A percentile compares a stretch with the other conserved stretches of the same genome.
Evolutionary conservation across 139 green algal species (phyloP).

Genomic region (Penium margaritaceum): DNA sequence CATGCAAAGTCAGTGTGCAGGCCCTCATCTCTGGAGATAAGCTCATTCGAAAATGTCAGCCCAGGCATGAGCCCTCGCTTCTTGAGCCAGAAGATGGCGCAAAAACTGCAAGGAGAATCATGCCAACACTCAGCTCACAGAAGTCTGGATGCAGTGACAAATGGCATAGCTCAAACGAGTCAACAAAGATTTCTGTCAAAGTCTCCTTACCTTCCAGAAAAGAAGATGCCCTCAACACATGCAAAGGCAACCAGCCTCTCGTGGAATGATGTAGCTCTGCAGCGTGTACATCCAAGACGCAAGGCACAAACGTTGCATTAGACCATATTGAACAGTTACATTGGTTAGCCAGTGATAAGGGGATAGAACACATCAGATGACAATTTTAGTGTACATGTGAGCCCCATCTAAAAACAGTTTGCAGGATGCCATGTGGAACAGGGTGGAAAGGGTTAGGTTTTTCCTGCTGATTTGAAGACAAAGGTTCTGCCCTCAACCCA

Average conservation of each 20-base stretch:
- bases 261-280: conserved; percentile 62
- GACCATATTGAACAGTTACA: too few species aligned
- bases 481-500: neutral
- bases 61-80: conserved; percentile 94
- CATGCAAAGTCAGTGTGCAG: conserved; percentile 96
- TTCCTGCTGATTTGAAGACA: too few species aligned
- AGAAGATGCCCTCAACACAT: conserved; percentile 96
- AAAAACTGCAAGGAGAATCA: conserved; percentile 65
- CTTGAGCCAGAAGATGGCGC: conserved; percentile 96
- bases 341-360: neutral
- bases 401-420: too few species aligned
- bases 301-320: neutral
- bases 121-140: neutral
- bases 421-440: neutral
- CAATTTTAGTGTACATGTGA: neutral
- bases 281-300: too few species aligned
- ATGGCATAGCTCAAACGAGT: neutral
- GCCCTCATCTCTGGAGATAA: conserved; percentile 94
- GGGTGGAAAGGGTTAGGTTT: neutral
- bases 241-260: conserved; percentile 87
- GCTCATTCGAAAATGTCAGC: conserved; percentile 95
- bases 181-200: neutral
- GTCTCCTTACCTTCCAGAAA: conserved; percentile 65
- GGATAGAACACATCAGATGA: too few species aligned
- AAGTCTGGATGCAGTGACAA: neutral